Base-by-base conservation (phyloP, 2,329 filamentous ascomycete species). In the Grosmannia penicillata region DNA sequence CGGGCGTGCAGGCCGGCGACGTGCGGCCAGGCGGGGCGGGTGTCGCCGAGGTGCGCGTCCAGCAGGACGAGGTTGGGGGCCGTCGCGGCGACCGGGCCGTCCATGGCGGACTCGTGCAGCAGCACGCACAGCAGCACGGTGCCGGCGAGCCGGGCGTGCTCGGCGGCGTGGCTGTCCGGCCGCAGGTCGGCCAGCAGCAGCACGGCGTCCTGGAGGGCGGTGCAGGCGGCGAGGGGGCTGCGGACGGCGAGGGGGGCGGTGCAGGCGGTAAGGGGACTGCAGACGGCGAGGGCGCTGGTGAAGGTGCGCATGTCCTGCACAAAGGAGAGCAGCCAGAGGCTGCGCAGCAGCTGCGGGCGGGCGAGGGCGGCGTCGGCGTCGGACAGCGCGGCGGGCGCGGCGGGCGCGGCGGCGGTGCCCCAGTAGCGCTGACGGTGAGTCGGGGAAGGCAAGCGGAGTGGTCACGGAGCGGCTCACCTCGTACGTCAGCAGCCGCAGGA, bases 251-350 rank as follows among this genome's bases (percentile, higher is more conserved):
- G 4, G 14, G 27, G 30, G 30, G 19, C 22, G 35, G 14, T 26
- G 37, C 14, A 28, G 19, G 14, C 7, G 26, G 25, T 29, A 7
- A 31, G 36, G 17, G n/a, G 21, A 11, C 11, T 28, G 18, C 27
- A 31, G 27, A 33, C 39, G 37, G 31, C 21, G 15, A 37, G n/a
- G 19, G n/a, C n/a, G n/a, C n/a, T n/a, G n/a, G n/a, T n/a, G n/a
- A 39, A 33, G 21, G 41, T 43, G 25, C 33, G 26, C 41, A 36
- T 43, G 33, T 43, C 41, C 26, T 43, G 41, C 10, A 43, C 32
- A 13, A 37, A 39, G 1, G 41, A 43, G 13, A 43, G 33, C 5
- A 43, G 28, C 41, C 41, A 43, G 8, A 43, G 41, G 14, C 41
- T 9, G 21, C 41, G 37, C 11, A 43, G 21, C 2, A 28, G 33